phyloP scores from a whole-genome alignment of 2,329 filamentous ascomycete genomes.

The Penicillium aurantiogriseum region DNA sequence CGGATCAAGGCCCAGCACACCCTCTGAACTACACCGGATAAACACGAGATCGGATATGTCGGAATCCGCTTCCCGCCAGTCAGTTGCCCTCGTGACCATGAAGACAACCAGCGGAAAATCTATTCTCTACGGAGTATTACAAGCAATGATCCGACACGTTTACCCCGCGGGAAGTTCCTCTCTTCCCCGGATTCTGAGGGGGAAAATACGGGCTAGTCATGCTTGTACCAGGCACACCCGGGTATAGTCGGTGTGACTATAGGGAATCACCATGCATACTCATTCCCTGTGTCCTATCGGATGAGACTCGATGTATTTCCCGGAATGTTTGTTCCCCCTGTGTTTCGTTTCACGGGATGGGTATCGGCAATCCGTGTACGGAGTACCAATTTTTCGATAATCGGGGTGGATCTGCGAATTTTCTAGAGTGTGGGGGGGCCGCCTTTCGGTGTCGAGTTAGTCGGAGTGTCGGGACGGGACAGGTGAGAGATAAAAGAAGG shows the following conservation, averaged over 20 bases:
- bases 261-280: not conserved
- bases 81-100: not conserved
- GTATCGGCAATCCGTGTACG: slow-evolving; percentile 1
- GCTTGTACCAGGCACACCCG: not conserved
- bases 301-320: not conserved
- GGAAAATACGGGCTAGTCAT: not conserved
- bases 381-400: not conserved
- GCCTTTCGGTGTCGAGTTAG: not conserved
- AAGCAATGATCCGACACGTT: not conserved
- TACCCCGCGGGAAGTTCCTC: not conserved
- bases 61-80: slow-evolving; percentile 17
- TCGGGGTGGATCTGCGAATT: slow-evolving; percentile 1
- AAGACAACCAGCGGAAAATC: not conserved
- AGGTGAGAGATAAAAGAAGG: not conserved
- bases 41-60: slow-evolving; percentile 1
- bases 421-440: slow-evolving; percentile 2
- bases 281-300: not conserved
- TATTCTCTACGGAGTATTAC: not conserved
- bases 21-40: not conserved
- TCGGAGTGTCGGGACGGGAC: not conserved
- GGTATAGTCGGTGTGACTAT: not conserved
- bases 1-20: not conserved
- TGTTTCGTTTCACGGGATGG: not conserved
- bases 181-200: slow-evolving; percentile 4
- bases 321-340: not conserved